phyloP scores from a whole-genome alignment of 1,284 basidiomycete genomes.

The Gymnopus androsaceus region DNA sequence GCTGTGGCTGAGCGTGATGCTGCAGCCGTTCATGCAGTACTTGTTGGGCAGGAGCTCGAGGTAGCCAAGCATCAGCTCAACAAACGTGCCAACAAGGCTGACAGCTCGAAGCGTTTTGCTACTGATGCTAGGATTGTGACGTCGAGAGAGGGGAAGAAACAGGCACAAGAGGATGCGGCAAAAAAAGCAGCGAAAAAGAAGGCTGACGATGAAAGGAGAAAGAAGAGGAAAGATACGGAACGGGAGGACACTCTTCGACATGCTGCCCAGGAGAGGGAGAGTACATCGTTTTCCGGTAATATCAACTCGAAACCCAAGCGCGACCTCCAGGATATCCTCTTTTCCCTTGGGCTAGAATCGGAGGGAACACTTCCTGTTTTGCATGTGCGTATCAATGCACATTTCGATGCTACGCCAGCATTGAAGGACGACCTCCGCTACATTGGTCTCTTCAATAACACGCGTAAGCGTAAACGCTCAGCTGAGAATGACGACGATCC shows the following conservation, averaged over 20 bases:
- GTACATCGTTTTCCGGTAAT: constrained; percentile 14
- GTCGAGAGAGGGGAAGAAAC: not conserved
- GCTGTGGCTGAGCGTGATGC: not conserved
- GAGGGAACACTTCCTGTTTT: constrained; percentile 15
- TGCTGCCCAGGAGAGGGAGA: not conserved
- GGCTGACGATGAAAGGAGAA: not conserved
- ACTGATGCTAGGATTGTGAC: not conserved
- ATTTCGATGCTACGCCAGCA: constrained; percentile 17
- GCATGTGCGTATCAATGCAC: constrained; percentile 9
- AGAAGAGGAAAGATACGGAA: not conserved
- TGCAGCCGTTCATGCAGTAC: not conserved
- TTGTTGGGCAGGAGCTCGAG: not conserved
- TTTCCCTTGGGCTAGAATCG: constrained; percentile 11
- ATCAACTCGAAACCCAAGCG: constrained; percentile 19
- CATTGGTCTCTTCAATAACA: not conserved
- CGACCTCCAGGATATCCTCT: constrained; percentile 18
- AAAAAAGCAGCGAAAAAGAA: not conserved
- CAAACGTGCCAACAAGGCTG: not conserved
- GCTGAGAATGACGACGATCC: not conserved
- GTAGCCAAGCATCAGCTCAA: not conserved
- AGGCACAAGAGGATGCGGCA: not conserved
- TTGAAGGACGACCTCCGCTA: not conserved
- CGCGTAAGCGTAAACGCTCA: not conserved
- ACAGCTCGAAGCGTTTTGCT: not conserved
- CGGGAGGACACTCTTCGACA: not conserved